Percentiles rank a stretch among this genome's conserved stretches.
These are phyloP conservation scores for Heterobasidion irregulare DNA, from an alignment of 1,284 basidiomycete genomes.

Conservation along the genomic window DNA sequence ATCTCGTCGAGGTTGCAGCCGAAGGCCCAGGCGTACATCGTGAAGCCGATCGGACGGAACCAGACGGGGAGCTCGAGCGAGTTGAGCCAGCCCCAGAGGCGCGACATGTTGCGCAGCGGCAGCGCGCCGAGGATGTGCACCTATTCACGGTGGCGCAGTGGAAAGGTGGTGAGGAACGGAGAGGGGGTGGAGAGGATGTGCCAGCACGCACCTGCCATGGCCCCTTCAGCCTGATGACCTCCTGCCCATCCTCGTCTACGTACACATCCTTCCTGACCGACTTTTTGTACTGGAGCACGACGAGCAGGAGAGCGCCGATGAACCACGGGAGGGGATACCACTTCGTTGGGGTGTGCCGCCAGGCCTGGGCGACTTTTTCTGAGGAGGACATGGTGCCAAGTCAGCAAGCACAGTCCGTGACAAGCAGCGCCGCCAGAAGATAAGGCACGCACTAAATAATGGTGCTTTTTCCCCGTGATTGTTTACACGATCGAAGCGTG, in stretches of 20 bases:
- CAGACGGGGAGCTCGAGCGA: slow-evolving; percentile 89
- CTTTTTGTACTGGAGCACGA: slow-evolving; percentile 76
- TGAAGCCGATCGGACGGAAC: slow-evolving; percentile 87
- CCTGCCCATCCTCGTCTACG: slow-evolving; percentile 66
- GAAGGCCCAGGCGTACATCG: slow-evolving; percentile 80
- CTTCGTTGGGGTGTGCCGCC: slow-evolving; percentile 84
- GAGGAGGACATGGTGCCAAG: slow-evolving; percentile 6
- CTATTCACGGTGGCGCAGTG: slow-evolving; percentile 28
- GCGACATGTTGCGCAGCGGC: slow-evolving; percentile 88
- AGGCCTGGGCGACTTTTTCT: slow-evolving; percentile 57
- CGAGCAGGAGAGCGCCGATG: slow-evolving; percentile 82
- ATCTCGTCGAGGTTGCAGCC: slow-evolving; percentile 94
- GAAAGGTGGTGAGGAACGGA: not conserved
- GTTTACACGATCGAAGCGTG: slow-evolving; percentile 6
- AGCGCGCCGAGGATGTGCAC: slow-evolving; percentile 95
- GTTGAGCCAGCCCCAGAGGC: slow-evolving; percentile 95
- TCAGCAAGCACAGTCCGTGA: not conserved
- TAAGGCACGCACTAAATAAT: slow-evolving; percentile 10
- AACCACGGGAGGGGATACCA: slow-evolving; percentile 96
- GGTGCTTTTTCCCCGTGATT: slow-evolving; percentile 9
- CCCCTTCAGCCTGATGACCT: slow-evolving; percentile 73
- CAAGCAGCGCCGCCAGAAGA: not conserved
- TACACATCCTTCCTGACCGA: slow-evolving; percentile 54
- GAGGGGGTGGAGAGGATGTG: not conserved
- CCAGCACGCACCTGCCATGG: slow-evolving; percentile 82